phyloP scores from a whole-genome alignment of 257 asterid species.

The Ilex aquifolium region DNA sequence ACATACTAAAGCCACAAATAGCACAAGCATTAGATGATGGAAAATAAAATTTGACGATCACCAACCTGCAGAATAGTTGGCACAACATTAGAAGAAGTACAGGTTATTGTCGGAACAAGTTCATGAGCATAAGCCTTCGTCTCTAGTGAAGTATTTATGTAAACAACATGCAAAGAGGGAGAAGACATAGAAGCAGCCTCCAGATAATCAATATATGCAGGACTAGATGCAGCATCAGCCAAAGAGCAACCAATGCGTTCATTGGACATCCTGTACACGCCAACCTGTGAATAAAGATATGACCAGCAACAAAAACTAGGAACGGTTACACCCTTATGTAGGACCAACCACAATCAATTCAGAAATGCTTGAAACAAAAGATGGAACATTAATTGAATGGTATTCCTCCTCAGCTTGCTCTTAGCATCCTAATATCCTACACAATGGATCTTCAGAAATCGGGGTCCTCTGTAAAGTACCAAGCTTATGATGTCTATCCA shows the following conservation, averaged over 20 bases:
- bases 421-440: too few species aligned
- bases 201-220: conserved; percentile 84
- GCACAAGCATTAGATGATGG: conserved; percentile 1
- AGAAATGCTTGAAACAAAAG: background rate
- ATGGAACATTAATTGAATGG: too few species aligned
- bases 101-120: conserved; percentile 94
- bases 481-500: too few species aligned
- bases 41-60: conserved; percentile 2
- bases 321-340: background rate
- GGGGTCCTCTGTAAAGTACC: too few species aligned
- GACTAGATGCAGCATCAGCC: conserved; percentile 97
- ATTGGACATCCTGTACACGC: conserved; percentile 87
- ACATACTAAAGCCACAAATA: background rate
- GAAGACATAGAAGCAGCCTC: conserved; percentile 59
- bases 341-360: background rate
- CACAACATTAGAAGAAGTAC: conserved; percentile 95
- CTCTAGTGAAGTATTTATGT: conserved; percentile 90
- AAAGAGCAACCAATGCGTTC: conserved; percentile 87
- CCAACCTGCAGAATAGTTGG: conserved; percentile 85
- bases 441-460: background rate
- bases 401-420: background rate
- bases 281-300: conserved; percentile 46
- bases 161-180: conserved; percentile 87
- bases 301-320: background rate
- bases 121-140: conserved; percentile 92